Conservation (phyloP, 805 yeast species). For the Wickerhamiella sorbophila region DNA sequence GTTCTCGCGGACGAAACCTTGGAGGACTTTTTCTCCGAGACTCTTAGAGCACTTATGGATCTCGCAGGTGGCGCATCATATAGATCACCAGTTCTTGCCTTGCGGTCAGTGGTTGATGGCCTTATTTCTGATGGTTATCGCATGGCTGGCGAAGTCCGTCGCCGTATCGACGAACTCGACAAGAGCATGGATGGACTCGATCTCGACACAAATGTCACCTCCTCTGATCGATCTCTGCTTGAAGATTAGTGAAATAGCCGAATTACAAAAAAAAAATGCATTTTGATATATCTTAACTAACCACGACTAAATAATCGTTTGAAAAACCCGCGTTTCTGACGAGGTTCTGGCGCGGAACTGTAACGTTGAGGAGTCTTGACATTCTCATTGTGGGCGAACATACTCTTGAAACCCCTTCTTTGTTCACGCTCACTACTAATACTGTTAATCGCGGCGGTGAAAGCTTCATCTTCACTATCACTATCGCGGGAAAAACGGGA, state of each 20-base stretch:
- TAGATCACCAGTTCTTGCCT: constrained; percentile 30
- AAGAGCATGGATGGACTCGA: constrained; percentile 16
- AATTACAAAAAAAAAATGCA: neutral
- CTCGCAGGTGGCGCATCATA: constrained; percentile 37
- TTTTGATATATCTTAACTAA: neutral
- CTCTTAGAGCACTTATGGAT: constrained; percentile 54
- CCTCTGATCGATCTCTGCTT: constrained; percentile 24
- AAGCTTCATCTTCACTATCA: constrained; percentile 22
- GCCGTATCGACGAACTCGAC: constrained; percentile 55
- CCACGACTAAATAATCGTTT: constrained; percentile 14
- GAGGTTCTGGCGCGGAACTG: constrained; percentile 10
- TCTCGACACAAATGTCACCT: constrained; percentile 20
- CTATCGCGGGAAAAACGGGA: constrained; percentile 23
- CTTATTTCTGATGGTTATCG: constrained; percentile 83
- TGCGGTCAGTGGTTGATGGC: constrained; percentile 83
- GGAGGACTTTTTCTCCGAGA: constrained; percentile 64
- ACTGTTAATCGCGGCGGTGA: neutral
- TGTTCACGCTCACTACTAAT: neutral
- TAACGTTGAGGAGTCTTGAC: constrained; percentile 18
- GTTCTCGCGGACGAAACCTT: constrained; percentile 85
- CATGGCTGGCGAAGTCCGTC: constrained; percentile 78
- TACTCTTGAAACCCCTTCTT: constrained; percentile 1
- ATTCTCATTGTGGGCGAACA: constrained; percentile 22
- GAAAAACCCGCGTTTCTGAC: constrained; percentile 14
- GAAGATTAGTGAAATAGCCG: constrained; percentile 12